phyloP scores from a whole-genome alignment of 306 rosid genomes.

The Rosa persica region DNA sequence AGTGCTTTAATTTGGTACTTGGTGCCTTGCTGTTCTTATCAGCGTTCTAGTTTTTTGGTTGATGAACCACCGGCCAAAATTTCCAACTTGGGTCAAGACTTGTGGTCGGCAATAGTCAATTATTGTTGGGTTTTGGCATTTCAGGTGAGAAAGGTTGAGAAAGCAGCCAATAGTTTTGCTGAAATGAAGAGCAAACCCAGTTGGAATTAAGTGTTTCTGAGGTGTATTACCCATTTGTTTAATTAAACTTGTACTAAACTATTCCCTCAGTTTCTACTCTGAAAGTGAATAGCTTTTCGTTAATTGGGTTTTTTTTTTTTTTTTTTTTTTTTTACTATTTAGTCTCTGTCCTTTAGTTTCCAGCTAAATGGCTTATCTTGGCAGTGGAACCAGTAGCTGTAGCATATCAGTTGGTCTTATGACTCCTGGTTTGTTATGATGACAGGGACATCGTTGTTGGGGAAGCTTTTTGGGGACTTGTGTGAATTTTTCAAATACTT shows the following conservation, averaged over 20 bases:
- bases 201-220: slow-evolving; percentile 8
- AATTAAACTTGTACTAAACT: background rate
- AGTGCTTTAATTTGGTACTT: background rate
- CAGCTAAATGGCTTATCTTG: slow-evolving; percentile 10
- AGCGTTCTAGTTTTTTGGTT: background rate
- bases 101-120: slow-evolving; percentile 14
- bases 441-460: slow-evolving; percentile 40
- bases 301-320: background rate
- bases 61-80: background rate
- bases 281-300: slow-evolving; percentile 3
- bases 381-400: slow-evolving; percentile 13
- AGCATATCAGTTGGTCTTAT: slow-evolving; percentile 4
- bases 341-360: slow-evolving; percentile 4
- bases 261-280: background rate
- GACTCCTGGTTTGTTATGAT: slow-evolving; percentile 11
- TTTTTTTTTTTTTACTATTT: background rate
- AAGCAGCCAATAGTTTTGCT: slow-evolving; percentile 12
- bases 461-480: slow-evolving; percentile 19
- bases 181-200: background rate
- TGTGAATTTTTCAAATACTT: slow-evolving; percentile 27
- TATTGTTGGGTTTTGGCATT: slow-evolving; percentile 12
- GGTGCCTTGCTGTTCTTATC: background rate
- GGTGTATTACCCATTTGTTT: slow-evolving; percentile 1
- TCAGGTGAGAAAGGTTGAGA: background rate
- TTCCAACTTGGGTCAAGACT: background rate